Evolutionary conservation across 2,329 filamentous ascomycete species (phyloP), one percentile per base, ranked within the genome.

Genomic region (Fusarium algeriense): DNA sequence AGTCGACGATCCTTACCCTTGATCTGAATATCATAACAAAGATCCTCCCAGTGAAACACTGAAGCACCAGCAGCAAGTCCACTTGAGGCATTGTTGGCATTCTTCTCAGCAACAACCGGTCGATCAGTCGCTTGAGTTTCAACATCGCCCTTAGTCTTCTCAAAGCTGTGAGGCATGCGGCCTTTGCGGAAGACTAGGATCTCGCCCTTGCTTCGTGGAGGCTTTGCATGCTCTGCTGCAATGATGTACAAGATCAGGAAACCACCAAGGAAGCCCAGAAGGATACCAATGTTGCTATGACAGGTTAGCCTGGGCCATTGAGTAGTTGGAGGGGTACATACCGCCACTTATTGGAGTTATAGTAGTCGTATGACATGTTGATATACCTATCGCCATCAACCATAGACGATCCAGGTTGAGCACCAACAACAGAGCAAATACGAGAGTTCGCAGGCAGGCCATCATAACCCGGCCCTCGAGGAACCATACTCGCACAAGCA

Each of bases 21-120:
- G 78, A 93, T 92, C 73, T 89, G 88, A 74, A 84, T 83, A 26
- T 84, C 79, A 30, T 80, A 93, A 77, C 89, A 91, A 4, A 93
- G 87, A 70, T 92, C 85, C 61, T 89, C 84, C 91, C 91, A 93
- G 69, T 91, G 89, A 78, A 93, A 93, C 48, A 92, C 88, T 0
- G 74, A 76, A 12, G 61, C 61, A 4, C 75, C 72, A 0, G 62
- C 62, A 2, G 61, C 41, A 0, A 75, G 63, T 4, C 72, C 68
- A 1, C 45, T 55, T 0, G 60, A 40, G 7, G 32, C 38, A 3
- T 50, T 60, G 5, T 38, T 38, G 6, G 20, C 58, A 5, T 41
- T 38, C 65, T 63, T 78, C 63, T 58, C 71, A 19, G 48, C 71
- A n/a, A 71, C 75, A 54, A 76, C 52, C 1, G 55, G 32, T 5